Base-by-base conservation (phyloP, 2,329 filamentous ascomycete genomes). In the Aaosphaeria arxii region DNA sequence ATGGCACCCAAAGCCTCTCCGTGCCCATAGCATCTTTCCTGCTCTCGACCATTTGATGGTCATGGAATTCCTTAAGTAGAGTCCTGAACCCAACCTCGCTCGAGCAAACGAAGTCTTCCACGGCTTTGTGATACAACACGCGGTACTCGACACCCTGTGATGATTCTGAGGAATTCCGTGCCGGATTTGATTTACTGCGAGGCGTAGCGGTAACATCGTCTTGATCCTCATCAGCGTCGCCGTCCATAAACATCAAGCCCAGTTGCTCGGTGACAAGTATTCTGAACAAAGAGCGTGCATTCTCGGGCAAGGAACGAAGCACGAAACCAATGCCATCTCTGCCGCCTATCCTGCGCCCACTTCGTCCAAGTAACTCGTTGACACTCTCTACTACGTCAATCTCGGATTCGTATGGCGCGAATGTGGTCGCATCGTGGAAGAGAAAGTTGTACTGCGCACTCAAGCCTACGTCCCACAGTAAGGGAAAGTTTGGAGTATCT, bases 21-120 rank as follows among this genome's bases (percentile, higher is more conserved):
- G 87, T 91, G 3, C 94, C 94, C 48, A 91, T 76, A 0, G 82
- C 81, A 68, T 99, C 92, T 64, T 92, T 92, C 53, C 85, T 83
- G 52, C 88, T 95, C 47, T 89, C 89, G 54, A 99, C 88, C 84
- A 99, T 97, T 64, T 96, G 90, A 74, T 99, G 94, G 63, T 99
- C 94, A 66, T 96, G 90, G 69, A 99, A 94, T 81, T 99, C 94
- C 73, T 97, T 97, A 53, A 99, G 72, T 65, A 99, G 70, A 29
- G 91, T 96, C 51, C 94, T 81, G 74, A 97, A 97, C 53, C 89
- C 91, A 81, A 97, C 91, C 74, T 97, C 94, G 51, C 88, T 96
- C 59, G 89, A 94, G 69, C 92, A 96, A 43, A 99, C 94, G 69
- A 99, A 97, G 64, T 96, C 91, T 71, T 96, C 91, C 5, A 92